phyloP scores from a whole-genome alignment of 169 alveolate species.

The Amoebophrya sp. region DNA sequence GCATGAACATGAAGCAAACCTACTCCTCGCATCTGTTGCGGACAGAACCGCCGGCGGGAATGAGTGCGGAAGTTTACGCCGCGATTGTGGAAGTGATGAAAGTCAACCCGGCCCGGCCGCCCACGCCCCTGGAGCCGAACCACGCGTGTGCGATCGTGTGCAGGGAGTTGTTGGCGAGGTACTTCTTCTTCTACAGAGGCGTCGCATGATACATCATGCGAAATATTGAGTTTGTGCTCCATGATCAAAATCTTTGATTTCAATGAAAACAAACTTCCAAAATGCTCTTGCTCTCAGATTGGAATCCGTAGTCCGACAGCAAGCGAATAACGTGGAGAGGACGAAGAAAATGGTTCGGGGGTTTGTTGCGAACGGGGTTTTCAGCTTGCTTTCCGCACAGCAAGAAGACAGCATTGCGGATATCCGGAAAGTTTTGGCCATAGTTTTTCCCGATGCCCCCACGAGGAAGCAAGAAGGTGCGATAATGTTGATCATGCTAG shows the following conservation, averaged over 20 bases:
- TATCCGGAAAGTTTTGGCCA: neutral
- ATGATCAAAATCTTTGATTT: no score
- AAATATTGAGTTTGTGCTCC: no score
- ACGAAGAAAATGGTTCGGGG: neutral
- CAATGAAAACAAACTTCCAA: no score
- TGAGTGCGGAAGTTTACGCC: neutral
- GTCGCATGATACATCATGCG: no score
- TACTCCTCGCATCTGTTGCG: no score
- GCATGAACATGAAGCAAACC: no score
- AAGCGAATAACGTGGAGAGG: neutral
- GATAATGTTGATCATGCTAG: no score
- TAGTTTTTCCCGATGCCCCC: neutral
- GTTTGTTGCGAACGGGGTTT: neutral
- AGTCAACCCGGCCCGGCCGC: neutral
- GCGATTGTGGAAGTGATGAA: neutral
- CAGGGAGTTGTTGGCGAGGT: neutral
- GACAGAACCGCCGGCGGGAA: neutral
- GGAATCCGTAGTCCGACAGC: no score
- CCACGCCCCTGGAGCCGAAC: neutral
- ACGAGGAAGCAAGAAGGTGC: neutral
- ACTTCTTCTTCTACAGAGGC: no score
- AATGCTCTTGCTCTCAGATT: no score
- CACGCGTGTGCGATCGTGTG: neutral
- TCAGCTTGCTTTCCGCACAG: neutral
- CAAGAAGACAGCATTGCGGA: neutral